A percentile compares a stretch with the other conserved stretches of the same genome.
phyloP scores from a whole-genome alignment of 1,284 basidiomycete species.

The Mycena citricolor region DNA sequence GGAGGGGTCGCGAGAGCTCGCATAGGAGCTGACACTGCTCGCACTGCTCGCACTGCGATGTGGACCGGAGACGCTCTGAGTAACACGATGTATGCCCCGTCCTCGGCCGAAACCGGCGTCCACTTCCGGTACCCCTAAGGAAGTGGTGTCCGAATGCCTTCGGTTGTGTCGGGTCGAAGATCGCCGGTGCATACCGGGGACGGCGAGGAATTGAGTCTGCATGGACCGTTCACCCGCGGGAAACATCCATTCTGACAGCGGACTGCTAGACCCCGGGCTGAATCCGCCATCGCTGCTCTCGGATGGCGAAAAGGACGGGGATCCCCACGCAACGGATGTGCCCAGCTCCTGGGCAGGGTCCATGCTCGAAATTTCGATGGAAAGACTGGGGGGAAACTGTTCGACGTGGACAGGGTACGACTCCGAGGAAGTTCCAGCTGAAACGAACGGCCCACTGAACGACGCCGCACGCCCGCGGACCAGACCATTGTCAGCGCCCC shows the following conservation, averaged over 20 bases:
- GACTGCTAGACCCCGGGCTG: too few relatives aligned
- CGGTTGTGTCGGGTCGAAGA: conserved; percentile 11
- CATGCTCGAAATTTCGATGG: too few relatives aligned
- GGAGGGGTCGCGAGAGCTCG: conserved; percentile 7
- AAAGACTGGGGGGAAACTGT: too few relatives aligned
- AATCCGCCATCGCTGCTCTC: too few relatives aligned
- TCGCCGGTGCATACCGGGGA: conserved; percentile 17
- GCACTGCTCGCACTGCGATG: conserved; percentile 18
- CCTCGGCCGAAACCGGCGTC: conserved; percentile 21
- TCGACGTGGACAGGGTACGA: too few relatives aligned
- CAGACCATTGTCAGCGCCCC: conserved; percentile 15
- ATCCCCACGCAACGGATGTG: too few relatives aligned
- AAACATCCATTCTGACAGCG: too few relatives aligned
- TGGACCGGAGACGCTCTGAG: conserved; percentile 20
- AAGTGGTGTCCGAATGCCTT: conserved; percentile 16
- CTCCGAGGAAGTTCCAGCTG: too few relatives aligned
- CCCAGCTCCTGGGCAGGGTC: too few relatives aligned
- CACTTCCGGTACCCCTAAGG: conserved; percentile 2
- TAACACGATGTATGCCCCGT: conserved; percentile 13
- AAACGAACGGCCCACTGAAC: conserved; percentile 13
- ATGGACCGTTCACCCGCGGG: too few relatives aligned
- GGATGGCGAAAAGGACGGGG: too few relatives aligned
- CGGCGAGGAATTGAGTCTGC: conserved; percentile 20
- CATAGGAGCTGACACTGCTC: conserved; percentile 15
- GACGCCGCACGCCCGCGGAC: conserved; percentile 21